Conservation (phyloP, 2,329 filamentous ascomycete genomes). For the Alternaria sp. region DNA sequence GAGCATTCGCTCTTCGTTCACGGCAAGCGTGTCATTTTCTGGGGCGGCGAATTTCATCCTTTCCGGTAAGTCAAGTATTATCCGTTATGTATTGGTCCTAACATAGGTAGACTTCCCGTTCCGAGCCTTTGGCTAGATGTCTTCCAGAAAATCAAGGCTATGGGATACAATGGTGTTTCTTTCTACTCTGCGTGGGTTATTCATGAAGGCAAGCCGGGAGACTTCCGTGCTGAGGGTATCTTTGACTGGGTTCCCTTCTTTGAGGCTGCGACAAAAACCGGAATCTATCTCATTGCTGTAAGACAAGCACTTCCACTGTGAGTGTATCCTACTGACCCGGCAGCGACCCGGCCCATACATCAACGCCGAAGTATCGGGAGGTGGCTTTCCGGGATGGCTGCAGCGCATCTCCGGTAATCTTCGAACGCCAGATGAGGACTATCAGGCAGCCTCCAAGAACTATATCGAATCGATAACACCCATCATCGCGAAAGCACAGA, state of each 20-base stretch:
- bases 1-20: constrained; percentile 72
- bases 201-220: constrained; percentile 73
- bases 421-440: constrained; percentile 68
- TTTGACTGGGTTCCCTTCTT: constrained; percentile 78
- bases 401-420: constrained; percentile 69
- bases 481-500: constrained; percentile 77
- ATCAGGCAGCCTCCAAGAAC: constrained; percentile 69
- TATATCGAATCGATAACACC: constrained; percentile 61
- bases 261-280: constrained; percentile 72
- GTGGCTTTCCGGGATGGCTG: constrained; percentile 81
- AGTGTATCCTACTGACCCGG: constrained; percentile 6
- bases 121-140: constrained; percentile 71
- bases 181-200: constrained; percentile 81
- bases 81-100: not conserved
- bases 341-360: constrained; percentile 71
- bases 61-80: constrained; percentile 55
- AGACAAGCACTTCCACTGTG: not conserved
- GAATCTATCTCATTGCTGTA: constrained; percentile 75
- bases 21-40: constrained; percentile 73
- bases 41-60: constrained; percentile 75
- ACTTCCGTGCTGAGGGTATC: constrained; percentile 73
- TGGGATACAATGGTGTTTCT: constrained; percentile 79
- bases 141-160: constrained; percentile 80
- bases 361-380: constrained; percentile 77
- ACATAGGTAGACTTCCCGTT: constrained; percentile 60